Percentiles rank a stretch among this genome's conserved stretches.
These are phyloP conservation scores for Colletotrichum truncatum DNA, from an alignment of 2,329 filamentous ascomycete species.

Conservation along the genomic window DNA sequence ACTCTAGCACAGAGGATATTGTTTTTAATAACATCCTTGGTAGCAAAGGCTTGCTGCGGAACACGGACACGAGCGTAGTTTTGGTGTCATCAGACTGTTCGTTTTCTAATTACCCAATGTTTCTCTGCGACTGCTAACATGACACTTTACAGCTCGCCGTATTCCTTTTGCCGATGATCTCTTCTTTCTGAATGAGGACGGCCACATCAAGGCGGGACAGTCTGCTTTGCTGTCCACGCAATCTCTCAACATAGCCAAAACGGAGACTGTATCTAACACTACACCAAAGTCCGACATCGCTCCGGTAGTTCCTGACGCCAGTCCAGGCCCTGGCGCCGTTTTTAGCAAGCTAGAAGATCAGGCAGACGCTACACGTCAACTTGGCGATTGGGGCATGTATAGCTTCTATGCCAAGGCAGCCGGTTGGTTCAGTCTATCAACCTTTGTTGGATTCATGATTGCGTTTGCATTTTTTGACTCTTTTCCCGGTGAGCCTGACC, in stretches of 20 bases:
- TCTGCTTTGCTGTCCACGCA: background rate
- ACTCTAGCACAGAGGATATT: conserved; percentile 36
- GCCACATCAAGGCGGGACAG: background rate
- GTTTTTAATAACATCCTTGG: conserved; percentile 38
- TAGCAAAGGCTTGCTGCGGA: conserved; percentile 33
- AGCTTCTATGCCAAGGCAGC: conserved; percentile 38
- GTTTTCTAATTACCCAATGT: background rate
- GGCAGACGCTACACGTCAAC: conserved; percentile 18
- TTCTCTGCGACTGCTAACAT: background rate
- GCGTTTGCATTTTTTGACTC: conserved; percentile 36
- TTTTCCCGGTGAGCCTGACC: conserved; percentile 33
- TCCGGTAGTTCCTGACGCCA: too few relatives aligned
- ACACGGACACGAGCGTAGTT: conserved; percentile 34
- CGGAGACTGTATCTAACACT: too few relatives aligned
- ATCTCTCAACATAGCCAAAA: rapidly evolving
- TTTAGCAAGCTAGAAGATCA: conserved; percentile 12
- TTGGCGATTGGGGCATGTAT: conserved; percentile 26
- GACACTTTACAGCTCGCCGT: conserved; percentile 18
- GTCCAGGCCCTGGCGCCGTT: background rate
- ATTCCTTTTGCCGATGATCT: conserved; percentile 23
- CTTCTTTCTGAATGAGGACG: background rate
- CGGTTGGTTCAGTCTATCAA: conserved; percentile 35
- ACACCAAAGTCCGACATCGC: background rate
- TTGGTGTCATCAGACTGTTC: conserved; percentile 24
- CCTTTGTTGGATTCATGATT: conserved; percentile 34